phyloP scores from a whole-genome alignment of 768 basidiomycete species.

The Daedalea quercina region DNA sequence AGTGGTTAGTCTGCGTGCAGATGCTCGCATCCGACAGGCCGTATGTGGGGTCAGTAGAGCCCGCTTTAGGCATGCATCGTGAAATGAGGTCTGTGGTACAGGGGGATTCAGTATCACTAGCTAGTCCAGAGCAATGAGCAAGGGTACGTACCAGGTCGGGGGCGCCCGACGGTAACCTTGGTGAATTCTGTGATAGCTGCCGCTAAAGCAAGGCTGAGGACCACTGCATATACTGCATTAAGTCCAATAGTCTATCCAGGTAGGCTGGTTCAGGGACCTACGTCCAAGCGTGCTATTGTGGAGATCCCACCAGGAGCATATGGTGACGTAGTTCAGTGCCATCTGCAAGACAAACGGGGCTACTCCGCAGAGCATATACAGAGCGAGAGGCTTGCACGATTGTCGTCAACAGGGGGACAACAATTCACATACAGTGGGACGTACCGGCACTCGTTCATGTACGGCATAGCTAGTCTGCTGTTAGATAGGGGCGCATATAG shows the following conservation, averaged over 20 bases:
- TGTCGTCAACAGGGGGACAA: not conserved
- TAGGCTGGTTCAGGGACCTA: slow-evolving; percentile 18
- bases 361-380: slow-evolving; percentile 39
- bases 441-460: slow-evolving; percentile 74
- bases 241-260: slow-evolving; percentile 1
- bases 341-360: slow-evolving; percentile 68
- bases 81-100: slow-evolving; percentile 46
- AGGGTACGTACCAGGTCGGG: slow-evolving; percentile 61
- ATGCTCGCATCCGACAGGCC: slow-evolving; percentile 70
- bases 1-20: slow-evolving; percentile 64
- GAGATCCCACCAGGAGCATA: slow-evolving; percentile 85
- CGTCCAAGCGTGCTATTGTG: slow-evolving; percentile 58
- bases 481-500: not conserved
- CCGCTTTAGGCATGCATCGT: slow-evolving; percentile 64
- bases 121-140: not conserved
- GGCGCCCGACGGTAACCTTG: slow-evolving; percentile 86
- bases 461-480: slow-evolving; percentile 45
- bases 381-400: slow-evolving; percentile 7
- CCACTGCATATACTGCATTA: slow-evolving; percentile 38
- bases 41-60: slow-evolving; percentile 60
- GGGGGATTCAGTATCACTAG: too few relatives aligned
- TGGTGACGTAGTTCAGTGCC: slow-evolving; percentile 60
- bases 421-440: slow-evolving; percentile 13
- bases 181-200: slow-evolving; percentile 79
- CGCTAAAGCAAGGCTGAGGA: slow-evolving; percentile 69